Base-by-base conservation (phyloP, 768 basidiomycete genomes). In the Sporobolomyces phaffii region DNA sequence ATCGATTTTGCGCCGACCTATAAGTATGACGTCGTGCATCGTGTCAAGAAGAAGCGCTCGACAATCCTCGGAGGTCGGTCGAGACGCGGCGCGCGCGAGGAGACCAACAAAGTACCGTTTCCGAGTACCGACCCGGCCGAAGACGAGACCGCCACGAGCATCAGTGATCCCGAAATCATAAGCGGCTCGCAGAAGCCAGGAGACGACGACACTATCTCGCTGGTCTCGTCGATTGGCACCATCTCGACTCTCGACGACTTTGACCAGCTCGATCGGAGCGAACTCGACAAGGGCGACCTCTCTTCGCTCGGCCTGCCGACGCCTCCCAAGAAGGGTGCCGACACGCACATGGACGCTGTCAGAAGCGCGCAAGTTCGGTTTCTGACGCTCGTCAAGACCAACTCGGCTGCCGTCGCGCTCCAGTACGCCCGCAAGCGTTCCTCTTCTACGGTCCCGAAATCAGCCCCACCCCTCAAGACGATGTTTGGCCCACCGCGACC, bases 1-100 rank as follows among this genome's bases (percentile, higher is more conserved):
- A 96, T 96, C 65, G 76, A 86, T 73, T 97, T 97, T 69, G 85
- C 90, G 7, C 92, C 92, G 0, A 96, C 93, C 0, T 97, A 93
- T 62, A 44, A 96, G 74, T 91, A 91, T 74, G 87, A 93, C 72
- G 87, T 93, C 10, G 77, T 84, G 60, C 82, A 83, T 29, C 82
- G 83, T 3, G 75, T 82, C 24, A 87, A 84, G 76, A 82, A 73
- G 73, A 44, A 76, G 51, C 62, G 65, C 2, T 45, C 48, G 18
- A 58, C 54, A 15, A 51, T 68, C 9, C 33, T 68, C 9, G 60
- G 60, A 41, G 52, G 53, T 33, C 31, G 31, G 8, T 29, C 45
- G 22, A 38, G 22, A 28, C 28, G 44, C 44, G 41, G 26, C 2
- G 1, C 31, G 14, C 28, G 34, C 10, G 54, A 47, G 5, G 33